Evolutionary conservation across 2,329 filamentous ascomycete genomes (phyloP).

Genomic region (Fusarium torreyae): DNA sequence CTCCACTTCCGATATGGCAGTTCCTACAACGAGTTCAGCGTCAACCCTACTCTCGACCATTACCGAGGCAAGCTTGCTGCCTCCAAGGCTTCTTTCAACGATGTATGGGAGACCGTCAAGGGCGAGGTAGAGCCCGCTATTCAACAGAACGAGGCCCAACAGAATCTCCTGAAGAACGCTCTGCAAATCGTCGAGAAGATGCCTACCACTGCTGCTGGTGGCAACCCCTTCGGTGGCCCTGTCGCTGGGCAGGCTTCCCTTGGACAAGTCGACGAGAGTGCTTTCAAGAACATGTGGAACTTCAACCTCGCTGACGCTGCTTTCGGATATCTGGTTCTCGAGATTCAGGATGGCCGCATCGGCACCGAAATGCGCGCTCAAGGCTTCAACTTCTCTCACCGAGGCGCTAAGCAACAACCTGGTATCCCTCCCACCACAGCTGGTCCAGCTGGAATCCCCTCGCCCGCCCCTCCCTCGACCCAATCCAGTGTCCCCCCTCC

Average conservation of each 20-base stretch:
- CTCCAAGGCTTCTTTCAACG: constrained; percentile 98
- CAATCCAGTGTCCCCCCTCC: constrained; percentile 55
- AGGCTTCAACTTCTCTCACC: constrained; percentile 98
- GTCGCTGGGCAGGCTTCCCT: constrained; percentile 78
- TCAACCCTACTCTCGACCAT: constrained; percentile 97
- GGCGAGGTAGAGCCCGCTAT: constrained; percentile 96
- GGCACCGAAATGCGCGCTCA: constrained; percentile 99
- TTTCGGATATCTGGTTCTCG: constrained; percentile 94
- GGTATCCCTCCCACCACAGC: constrained; percentile 54
- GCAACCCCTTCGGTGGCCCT: constrained; percentile 95
- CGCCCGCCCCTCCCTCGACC: constrained; percentile 57
- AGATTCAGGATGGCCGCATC: constrained; percentile 95
- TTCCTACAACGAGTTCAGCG: constrained; percentile 99
- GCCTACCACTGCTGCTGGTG: constrained; percentile 93
- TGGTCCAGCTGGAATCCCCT: constrained; percentile 50
- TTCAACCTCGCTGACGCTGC: constrained; percentile 98
- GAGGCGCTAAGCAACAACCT: constrained; percentile 82
- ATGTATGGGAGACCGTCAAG: constrained; percentile 99
- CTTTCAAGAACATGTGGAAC: constrained; percentile 99
- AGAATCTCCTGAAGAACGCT: constrained; percentile 91
- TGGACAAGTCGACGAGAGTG: constrained; percentile 96
- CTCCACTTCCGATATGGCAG: constrained; percentile 99
- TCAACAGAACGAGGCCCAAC: constrained; percentile 91
- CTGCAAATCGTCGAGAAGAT: constrained; percentile 97
- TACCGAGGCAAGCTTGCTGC: constrained; percentile 98